Evolutionary conservation across 208 protist genomes (phyloP).

Genomic region (Crithidia sp.): DNA sequence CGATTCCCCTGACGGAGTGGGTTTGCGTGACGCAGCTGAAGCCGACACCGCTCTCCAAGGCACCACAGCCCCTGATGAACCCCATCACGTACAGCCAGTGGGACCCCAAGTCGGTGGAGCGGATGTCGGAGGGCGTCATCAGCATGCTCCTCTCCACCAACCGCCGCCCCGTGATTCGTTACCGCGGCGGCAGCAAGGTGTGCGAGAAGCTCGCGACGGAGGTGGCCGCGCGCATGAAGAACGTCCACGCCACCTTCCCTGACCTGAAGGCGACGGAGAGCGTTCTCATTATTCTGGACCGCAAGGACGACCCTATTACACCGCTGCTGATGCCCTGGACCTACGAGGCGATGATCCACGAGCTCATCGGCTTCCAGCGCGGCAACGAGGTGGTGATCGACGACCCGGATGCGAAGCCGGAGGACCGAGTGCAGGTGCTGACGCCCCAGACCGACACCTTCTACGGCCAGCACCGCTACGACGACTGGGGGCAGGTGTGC

Average conservation of each 20-base stretch:
- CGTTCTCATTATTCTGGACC: conserved; percentile 86
- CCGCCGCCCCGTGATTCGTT: conserved; percentile 83
- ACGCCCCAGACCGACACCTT: conserved; percentile 94
- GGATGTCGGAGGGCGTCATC: conserved; percentile 79
- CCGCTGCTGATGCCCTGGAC: conserved; percentile 98
- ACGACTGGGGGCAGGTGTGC: conserved; percentile 98
- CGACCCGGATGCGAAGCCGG: conserved; percentile 69
- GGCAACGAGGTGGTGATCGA: conserved; percentile 91
- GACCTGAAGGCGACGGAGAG: conserved; percentile 85
- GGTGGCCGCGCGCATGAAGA: conserved; percentile 78
- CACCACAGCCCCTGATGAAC: conserved; percentile 53
- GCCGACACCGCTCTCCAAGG: conserved; percentile 45
- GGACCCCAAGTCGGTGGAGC: conserved; percentile 62
- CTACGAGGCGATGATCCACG: conserved; percentile 99
- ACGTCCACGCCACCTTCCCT: conserved; percentile 85
- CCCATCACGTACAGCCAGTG: conserved; percentile 82
- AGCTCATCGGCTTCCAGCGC: conserved; percentile 95
- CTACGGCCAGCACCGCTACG: conserved; percentile 94
- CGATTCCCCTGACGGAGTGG: conserved; percentile 90
- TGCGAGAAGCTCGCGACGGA: conserved; percentile 79
- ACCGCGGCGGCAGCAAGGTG: conserved; percentile 65
- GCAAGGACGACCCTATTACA: conserved; percentile 96
- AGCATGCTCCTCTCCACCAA: conserved; percentile 90
- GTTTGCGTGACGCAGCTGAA: conserved; percentile 75
- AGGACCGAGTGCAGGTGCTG: conserved; percentile 80